phyloP scores from a whole-genome alignment of 805 yeast genomes.

The Phaffomyces thermotolerans region DNA sequence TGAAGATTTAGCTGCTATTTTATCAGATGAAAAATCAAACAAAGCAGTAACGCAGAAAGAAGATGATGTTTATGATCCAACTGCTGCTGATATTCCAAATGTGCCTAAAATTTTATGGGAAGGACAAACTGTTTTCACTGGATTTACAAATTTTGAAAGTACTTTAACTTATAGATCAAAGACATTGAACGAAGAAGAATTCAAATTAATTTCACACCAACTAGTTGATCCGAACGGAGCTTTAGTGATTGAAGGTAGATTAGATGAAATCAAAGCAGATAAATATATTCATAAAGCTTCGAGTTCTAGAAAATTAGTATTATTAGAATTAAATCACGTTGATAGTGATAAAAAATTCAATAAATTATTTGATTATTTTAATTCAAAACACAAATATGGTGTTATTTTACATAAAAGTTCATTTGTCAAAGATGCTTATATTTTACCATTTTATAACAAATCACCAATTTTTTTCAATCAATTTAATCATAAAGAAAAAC shows the following conservation, averaged over 20 bases:
- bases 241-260: constrained; percentile 54
- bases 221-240: constrained; percentile 23
- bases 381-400: constrained; percentile 33
- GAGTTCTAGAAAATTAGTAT: constrained; percentile 43
- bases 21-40: constrained; percentile 20
- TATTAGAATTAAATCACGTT: constrained; percentile 36
- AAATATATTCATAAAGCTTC: constrained; percentile 44
- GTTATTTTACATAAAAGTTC: constrained; percentile 34
- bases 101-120: constrained; percentile 31
- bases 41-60: not conserved
- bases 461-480: constrained; percentile 16
- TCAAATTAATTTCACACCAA: constrained; percentile 6
- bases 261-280: constrained; percentile 47
- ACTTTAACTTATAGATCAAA: constrained; percentile 21
- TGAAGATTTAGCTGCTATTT: constrained; percentile 27
- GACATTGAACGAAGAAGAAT: constrained; percentile 23
- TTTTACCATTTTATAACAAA: constrained; percentile 26
- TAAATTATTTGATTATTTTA: constrained; percentile 28
- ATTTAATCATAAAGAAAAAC: constrained; percentile 1
- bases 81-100: not conserved
- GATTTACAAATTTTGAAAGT: constrained; percentile 37
- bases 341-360: constrained; percentile 17
- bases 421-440: constrained; percentile 40
- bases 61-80: constrained; percentile 18
- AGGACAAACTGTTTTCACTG: constrained; percentile 43